A percentile compares a stretch with the other conserved stretches of the same genome.
These are phyloP conservation scores for Leccinellum luteum DNA, from an alignment of 768 basidiomycete species.

Conservation along the genomic window DNA sequence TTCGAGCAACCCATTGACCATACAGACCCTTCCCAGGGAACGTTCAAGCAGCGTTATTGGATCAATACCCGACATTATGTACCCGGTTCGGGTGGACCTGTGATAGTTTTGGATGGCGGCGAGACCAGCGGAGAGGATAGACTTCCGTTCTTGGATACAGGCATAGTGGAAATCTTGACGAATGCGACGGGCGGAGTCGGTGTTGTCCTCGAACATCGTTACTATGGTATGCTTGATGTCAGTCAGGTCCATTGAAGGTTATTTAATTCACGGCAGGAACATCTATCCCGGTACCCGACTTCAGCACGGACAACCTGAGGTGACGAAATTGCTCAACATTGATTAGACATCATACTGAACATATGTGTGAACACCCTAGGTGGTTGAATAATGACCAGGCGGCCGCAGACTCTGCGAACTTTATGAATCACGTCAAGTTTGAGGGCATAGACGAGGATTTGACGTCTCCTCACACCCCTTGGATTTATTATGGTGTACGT, in stretches of 20 bases:
- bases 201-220: conserved; percentile 90
- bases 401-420: conserved; percentile 87
- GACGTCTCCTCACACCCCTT: conserved; percentile 70
- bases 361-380: conserved; percentile 35
- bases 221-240: conserved; percentile 58
- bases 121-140: conserved; percentile 83
- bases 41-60: conserved; percentile 92
- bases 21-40: conserved; percentile 54
- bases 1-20: conserved; percentile 90
- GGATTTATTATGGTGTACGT: conserved; percentile 91
- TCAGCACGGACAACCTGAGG: conserved; percentile 83
- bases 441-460: conserved; percentile 66
- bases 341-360: not conserved
- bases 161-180: conserved; percentile 84
- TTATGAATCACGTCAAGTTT: conserved; percentile 81
- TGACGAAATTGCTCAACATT: conserved; percentile 21
- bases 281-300: conserved; percentile 72
- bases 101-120: conserved; percentile 89
- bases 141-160: conserved; percentile 55
- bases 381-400: conserved; percentile 91
- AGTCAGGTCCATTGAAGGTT: not conserved
- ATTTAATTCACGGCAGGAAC: conserved; percentile 43
- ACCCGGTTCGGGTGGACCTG: conserved; percentile 68
- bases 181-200: conserved; percentile 85
- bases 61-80: conserved; percentile 80